A percentile compares a stretch with the other conserved stretches of the same genome.
phyloP scores from a whole-genome alignment of 2,329 filamentous ascomycete species.

The Diaporthe sp. region DNA sequence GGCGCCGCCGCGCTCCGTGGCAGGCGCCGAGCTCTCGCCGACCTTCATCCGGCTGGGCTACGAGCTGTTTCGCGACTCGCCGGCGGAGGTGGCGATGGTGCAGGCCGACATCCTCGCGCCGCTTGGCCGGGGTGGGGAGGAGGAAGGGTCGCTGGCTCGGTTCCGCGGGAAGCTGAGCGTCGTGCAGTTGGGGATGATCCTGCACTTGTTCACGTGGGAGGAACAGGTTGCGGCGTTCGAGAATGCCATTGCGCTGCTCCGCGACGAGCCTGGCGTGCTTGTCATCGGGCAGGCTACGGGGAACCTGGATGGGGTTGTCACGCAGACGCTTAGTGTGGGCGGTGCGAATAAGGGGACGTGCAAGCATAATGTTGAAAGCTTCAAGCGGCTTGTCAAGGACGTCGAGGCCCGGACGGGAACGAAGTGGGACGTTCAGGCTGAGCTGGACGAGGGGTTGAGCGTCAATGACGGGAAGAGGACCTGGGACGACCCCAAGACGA shows the following conservation, averaged over 20 bases:
- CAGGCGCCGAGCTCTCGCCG: slow-evolving; percentile 48
- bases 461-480: slow-evolving; percentile 38
- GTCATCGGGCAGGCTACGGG: slow-evolving; percentile 45
- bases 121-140: slow-evolving; percentile 39
- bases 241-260: slow-evolving; percentile 44
- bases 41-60: slow-evolving; percentile 53
- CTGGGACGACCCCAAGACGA: slow-evolving; percentile 41
- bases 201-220: slow-evolving; percentile 52
- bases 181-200: slow-evolving; percentile 49
- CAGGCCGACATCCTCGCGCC: slow-evolving; percentile 49
- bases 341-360: slow-evolving; percentile 38
- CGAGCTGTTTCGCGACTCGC: slow-evolving; percentile 49
- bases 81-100: slow-evolving; percentile 39
- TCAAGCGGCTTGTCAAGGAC: slow-evolving; percentile 36
- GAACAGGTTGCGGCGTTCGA: slow-evolving; percentile 43
- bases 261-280: slow-evolving; percentile 42
- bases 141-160: slow-evolving; percentile 40
- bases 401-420: slow-evolving; percentile 37
- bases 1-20: slow-evolving; percentile 42
- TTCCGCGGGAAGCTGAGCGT: slow-evolving; percentile 45
- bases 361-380: slow-evolving; percentile 47
- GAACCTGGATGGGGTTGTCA: slow-evolving; percentile 31
- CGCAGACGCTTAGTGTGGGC: slow-evolving; percentile 14
- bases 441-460: slow-evolving; percentile 38
- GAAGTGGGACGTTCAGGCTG: slow-evolving; percentile 39